phyloP scores from a whole-genome alignment of 129 eudicot species.

The Chrysanthemum lavandulifolium region DNA sequence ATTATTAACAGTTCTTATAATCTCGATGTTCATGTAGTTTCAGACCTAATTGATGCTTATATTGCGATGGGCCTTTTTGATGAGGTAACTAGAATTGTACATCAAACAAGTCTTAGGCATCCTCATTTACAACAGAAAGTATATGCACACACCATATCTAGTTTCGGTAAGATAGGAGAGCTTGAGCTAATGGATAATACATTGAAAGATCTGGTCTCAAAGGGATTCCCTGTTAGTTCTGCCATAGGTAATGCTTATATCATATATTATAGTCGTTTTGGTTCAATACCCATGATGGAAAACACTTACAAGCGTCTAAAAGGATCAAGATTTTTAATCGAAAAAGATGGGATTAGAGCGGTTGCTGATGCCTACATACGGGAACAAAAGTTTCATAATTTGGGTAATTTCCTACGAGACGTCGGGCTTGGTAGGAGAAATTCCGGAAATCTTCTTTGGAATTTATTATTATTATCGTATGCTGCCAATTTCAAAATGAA shows the following conservation, averaged over 20 bases:
- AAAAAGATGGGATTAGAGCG: conserved; percentile 74
- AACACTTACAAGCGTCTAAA: conserved; percentile 68
- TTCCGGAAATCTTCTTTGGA: conserved; percentile 88
- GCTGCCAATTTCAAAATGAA: conserved; percentile 93
- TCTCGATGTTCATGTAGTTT: conserved; percentile 48
- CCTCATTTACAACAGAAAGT: conserved; percentile 44
- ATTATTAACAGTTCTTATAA: conserved; percentile 55
- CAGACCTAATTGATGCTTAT: conserved; percentile 53
- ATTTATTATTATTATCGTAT: conserved; percentile 65
- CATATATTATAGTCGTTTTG: conserved; percentile 63
- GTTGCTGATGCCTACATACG: conserved; percentile 63
- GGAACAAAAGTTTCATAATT: conserved; percentile 58
- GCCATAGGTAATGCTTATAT: conserved; percentile 71
- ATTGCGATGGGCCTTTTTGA: conserved; percentile 35
- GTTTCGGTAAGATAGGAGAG: conserved; percentile 70
- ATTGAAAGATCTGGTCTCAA: conserved; percentile 60
- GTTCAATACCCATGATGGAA: conserved; percentile 69
- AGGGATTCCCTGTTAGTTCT: conserved; percentile 64
- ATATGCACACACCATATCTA: conserved; percentile 42
- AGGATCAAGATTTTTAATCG: conserved; percentile 70
- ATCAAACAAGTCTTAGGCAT: conserved; percentile 41
- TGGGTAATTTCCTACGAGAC: conserved; percentile 70
- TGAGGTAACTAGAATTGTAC: conserved; percentile 44
- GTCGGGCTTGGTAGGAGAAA: conserved; percentile 88
- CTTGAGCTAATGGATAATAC: conserved; percentile 69